Evolutionary conservation across 176 grass and related monocot genomes (phyloP), one percentile per base, ranked within the genome.

Genomic region (Bolboschoenus planiculmis): DNA sequence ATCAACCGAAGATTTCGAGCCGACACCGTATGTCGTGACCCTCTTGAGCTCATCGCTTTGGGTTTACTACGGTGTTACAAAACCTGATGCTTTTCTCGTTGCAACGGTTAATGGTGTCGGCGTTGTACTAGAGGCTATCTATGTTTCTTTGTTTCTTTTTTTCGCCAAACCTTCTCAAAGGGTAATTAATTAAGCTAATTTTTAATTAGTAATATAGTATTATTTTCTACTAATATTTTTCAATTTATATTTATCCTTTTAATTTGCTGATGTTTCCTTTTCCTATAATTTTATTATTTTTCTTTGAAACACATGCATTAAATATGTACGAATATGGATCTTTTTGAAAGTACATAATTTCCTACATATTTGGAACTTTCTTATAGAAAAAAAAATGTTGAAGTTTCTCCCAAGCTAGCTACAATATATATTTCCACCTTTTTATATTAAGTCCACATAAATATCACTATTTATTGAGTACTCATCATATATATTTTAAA

Each of bases 21-120:
- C 87, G 27, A 79, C 87, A 16, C 89, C 87, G 0, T 91, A 89
- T 51, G 87, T 91, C 1, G 55, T 90, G 27, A 91, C 89, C 40
- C 70, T 91, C 29, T 86, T 94, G 27, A 88, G 48, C 60, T 83
- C 87, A 1, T 66, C 87, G 21, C 80, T 94, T 33, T 94, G 92
- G 92, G 60, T 94, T 33, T 91, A 91, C 83, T 94, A 94, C 13
- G 92, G 92, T 24, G 11, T 90, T 82, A 94, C 92, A 46, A 94
- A 94, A 84, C 92, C 92, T 0, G 89, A 88, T 7, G 87, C 85
- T 76, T 11, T 86, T 43, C 87, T 94, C 60, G 53, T 94, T 65
- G 89, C 89, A 54, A 91, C 92, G 3, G 80, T 91, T 65, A 94
- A 91, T 21, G 87, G 85, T 11, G 88, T 88, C 0, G 92, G 92